Evolutionary conservation across 2,329 filamentous ascomycete genomes (phyloP).

Genomic region (Aspergillus luchuensis): DNA sequence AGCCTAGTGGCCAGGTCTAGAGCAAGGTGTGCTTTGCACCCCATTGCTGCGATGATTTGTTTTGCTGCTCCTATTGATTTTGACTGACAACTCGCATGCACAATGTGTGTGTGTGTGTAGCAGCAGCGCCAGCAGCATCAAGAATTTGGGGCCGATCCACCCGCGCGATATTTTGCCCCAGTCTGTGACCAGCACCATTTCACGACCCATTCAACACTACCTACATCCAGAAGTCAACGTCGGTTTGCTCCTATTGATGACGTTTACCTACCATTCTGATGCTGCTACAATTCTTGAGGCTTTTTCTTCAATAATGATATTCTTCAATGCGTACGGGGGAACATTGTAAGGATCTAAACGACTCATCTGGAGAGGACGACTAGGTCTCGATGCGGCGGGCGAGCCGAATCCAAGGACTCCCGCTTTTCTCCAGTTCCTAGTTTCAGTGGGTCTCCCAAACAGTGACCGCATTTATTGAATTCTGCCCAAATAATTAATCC

Average conservation of each 20-base stretch:
- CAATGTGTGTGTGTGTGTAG: not conserved
- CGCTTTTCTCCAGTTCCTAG: not conserved
- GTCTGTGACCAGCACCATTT: not conserved
- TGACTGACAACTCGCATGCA: not conserved
- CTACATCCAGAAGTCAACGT: too few relatives aligned
- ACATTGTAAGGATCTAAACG: too few relatives aligned
- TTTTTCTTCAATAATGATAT: too few relatives aligned
- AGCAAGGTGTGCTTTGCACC: not conserved
- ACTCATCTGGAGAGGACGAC: not conserved
- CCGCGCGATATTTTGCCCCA: not conserved
- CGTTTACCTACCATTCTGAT: not conserved
- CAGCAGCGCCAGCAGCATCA: not conserved
- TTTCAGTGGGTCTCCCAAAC: not conserved
- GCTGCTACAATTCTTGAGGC: not conserved
- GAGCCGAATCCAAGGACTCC: not conserved
- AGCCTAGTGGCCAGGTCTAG: not conserved
- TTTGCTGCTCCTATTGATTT: not conserved
- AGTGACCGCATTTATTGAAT: not conserved
- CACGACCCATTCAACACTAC: not conserved
- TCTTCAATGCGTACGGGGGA: too few relatives aligned
- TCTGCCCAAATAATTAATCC: not conserved
- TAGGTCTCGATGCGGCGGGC: not conserved
- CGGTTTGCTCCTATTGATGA: not conserved
- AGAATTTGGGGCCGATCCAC: not conserved
- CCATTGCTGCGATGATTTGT: not conserved